Evolutionary conservation across 2,329 filamentous ascomycete genomes (phyloP), one percentile per base, ranked within the genome.

Genomic region (Fusarium udum): DNA sequence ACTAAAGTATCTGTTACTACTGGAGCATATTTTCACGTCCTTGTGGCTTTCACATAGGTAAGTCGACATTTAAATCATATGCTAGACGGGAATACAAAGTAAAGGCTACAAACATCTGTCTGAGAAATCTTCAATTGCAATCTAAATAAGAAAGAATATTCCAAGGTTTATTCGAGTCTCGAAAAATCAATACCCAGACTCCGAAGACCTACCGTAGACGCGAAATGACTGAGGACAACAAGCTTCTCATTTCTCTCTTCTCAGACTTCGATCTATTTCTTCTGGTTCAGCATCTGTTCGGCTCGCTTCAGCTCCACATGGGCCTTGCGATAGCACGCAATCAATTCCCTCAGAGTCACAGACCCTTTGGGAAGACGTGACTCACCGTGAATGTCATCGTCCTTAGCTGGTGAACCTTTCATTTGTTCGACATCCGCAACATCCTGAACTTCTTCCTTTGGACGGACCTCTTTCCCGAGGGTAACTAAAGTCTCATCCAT

Each of bases 161-260:
- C 2, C 0, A 7, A 5, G 11, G 0, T 12, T 7, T 4, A n/a
- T 31, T 48, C 2, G 9, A 36, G 3, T 11, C n/a, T 16, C 1
- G 2, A 28, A n/a, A 39, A 9, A 3, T 4, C 11, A 39, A 5
- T 4, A 12, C 1, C 1, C 2, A 1, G 18, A 31, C 11, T 16
- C 15, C 15, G 18, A 39, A 18, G 1, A 10, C 51, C 8, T 18
- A 55, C 49, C 9, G 14, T 36, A 15, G n/a, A 36, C 12, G 12
- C 4, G 3, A 32, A 14, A 7, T 3, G 11, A 11, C 3, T 20
- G 22, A 20, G 24, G 15, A 12, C 3, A 15, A 22, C 7, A 52
- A 15, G 7, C 11, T 4, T 18, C 2, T 4, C 20, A 14, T 9
- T 6, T n/a, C 7, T 6, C 7, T 22, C 2, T 6, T 1, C 14